Evolutionary conservation across 2,329 filamentous ascomycete species (phyloP), one percentile per base, ranked within the genome.

Genomic region (Cladophialophora psammophila): DNA sequence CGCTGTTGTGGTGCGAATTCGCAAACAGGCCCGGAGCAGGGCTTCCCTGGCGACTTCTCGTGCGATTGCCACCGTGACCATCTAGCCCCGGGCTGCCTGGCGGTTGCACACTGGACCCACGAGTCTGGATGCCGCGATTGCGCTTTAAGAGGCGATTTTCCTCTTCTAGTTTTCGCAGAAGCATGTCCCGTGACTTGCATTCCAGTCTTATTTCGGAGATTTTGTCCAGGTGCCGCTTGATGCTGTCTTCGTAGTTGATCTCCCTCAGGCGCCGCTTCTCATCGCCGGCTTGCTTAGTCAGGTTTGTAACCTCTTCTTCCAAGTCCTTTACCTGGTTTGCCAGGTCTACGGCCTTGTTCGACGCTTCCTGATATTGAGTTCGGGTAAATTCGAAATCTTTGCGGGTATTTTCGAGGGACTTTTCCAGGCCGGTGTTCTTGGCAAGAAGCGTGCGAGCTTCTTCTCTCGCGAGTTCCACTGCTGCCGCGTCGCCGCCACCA

Each of bases 361-460:
- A 83, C 10, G 80, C 81, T 35, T 77, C 80, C 67, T 83, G 81
- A 61, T 83, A 83, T 71, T 82, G 80, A 65, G 78, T 75, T 45
- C 81, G 78, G 5, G 78, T 81, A 66, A 82, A 83, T 55, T 82
- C 81, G 7, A 80, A 76, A 66, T 82, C 81, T 9, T 78, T 79
- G 52, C 74, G 76, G 56, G 79, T 80, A 59, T 78, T 81, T 10
- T 81, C 78, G 1, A 79, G 74, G 55, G 77, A 79, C 53, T 78
- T 77, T 12, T 69, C 75, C 0, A 82, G 69, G 8, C 75, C 73
- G 2, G 77, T 77, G 45, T 77, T 76, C 45, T 70, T 69, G 3
- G 67, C 63, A 20, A 54, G 50, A 2, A 69, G 63, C 9, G 34
- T 67, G 12, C 70, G 68, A n/a, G 71, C 65, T 66, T 82, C 77